These are phyloP conservation scores for Phytopythium boreale DNA, from an alignment of 352 stramenopile genomes.

Conservation along the genomic window DNA sequence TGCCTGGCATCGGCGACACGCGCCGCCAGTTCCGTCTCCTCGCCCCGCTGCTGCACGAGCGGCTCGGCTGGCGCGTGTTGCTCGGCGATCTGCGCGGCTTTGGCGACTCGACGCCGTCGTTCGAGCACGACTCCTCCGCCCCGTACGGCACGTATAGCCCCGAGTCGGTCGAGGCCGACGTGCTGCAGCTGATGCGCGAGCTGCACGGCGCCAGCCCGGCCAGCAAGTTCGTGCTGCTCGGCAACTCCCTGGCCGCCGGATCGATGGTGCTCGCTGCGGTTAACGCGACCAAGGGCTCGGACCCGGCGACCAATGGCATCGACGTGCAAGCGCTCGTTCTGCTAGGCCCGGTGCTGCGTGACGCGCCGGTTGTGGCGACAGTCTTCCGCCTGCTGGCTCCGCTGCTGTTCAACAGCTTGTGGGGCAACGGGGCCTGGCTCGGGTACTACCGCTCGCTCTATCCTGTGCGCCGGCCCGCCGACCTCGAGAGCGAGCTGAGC, in stretches of 20 bases:
- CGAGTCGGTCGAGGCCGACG: conserved; percentile 26
- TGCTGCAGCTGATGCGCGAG: conserved; percentile 22
- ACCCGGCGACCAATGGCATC: background rate
- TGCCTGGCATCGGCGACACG: conserved; percentile 40
- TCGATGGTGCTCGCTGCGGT: conserved; percentile 28
- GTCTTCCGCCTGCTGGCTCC: conserved; percentile 32
- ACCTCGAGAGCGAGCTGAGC: conserved; percentile 27
- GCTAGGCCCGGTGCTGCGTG: conserved; percentile 28
- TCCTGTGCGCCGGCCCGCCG: conserved; percentile 14
- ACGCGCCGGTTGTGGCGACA: conserved; percentile 12
- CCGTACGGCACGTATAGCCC: conserved; percentile 26
- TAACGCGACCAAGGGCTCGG: background rate
- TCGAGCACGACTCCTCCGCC: conserved; percentile 6
- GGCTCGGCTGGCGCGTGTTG: conserved; percentile 25
- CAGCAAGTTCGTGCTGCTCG: conserved; percentile 30
- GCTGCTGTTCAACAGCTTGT: conserved; percentile 29
- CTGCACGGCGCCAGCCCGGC: conserved; percentile 13
- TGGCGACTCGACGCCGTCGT: conserved; percentile 30
- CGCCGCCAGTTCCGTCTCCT: conserved; percentile 38
- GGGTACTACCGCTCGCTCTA: conserved; percentile 41
- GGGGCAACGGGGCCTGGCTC: conserved; percentile 23
- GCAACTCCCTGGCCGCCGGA: conserved; percentile 34
- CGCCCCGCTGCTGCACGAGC: conserved; percentile 32
- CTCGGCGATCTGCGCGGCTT: conserved; percentile 42
- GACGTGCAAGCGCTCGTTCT: conserved; percentile 23